phyloP scores from a whole-genome alignment of 148 eudicot species.

The Bassia scoparia region DNA sequence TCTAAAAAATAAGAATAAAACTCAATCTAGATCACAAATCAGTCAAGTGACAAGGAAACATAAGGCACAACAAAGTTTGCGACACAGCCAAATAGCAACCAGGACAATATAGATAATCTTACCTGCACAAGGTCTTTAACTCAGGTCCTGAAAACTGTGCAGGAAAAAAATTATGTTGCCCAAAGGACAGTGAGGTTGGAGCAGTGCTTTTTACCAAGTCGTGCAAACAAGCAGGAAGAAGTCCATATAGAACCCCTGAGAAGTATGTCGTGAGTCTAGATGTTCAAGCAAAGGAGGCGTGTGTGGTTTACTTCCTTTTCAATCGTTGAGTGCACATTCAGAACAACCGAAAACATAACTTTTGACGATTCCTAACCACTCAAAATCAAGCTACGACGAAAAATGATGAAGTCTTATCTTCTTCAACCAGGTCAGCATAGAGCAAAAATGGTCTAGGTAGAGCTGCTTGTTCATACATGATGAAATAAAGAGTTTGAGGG shows the following conservation, averaged over 20 bases:
- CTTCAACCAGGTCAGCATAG: constrained; percentile 14
- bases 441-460: constrained; percentile 8
- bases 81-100: constrained; percentile 6
- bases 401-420: constrained; percentile 12
- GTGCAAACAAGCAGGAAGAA: not conserved
- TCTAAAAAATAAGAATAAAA: too few species aligned
- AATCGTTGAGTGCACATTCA: not conserved
- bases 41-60: too few species aligned
- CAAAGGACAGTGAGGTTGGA: constrained; percentile 8
- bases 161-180: constrained; percentile 5
- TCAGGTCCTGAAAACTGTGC: constrained; percentile 11
- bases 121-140: constrained; percentile 22
- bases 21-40: not conserved
- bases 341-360: constrained; percentile 14
- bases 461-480: constrained; percentile 23
- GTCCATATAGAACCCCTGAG: constrained; percentile 19
- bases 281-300: constrained; percentile 4
- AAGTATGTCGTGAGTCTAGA: constrained; percentile 22
- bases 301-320: constrained; percentile 3
- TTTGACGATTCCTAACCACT: constrained; percentile 8
- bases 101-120: constrained; percentile 11
- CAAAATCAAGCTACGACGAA: constrained; percentile 17
- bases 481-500: constrained; percentile 7
- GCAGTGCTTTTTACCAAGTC: constrained; percentile 17
- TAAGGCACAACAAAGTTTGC: too few species aligned